Evolutionary conservation across 2,329 filamentous ascomycete genomes (phyloP).

Genomic region (Pseudocercospora macadamiae): DNA sequence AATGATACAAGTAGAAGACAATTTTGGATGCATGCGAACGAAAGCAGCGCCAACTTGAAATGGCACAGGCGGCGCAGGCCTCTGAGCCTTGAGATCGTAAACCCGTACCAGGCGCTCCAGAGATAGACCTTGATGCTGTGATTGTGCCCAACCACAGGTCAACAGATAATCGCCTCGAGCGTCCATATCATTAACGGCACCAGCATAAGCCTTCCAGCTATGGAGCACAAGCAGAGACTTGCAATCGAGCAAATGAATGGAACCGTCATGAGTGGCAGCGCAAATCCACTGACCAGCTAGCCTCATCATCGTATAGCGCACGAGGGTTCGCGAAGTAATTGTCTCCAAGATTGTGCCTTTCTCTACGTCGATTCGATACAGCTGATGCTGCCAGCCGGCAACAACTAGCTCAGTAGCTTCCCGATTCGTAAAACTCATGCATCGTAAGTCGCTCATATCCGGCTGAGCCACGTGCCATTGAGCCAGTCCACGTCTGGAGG

Average conservation of each 20-base stretch:
- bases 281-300: slow-evolving; percentile 84
- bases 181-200: slow-evolving; percentile 94
- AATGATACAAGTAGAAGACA: slow-evolving; percentile 93
- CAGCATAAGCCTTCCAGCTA: slow-evolving; percentile 86
- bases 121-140: slow-evolving; percentile 78
- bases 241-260: slow-evolving; percentile 84
- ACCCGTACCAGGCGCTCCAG: slow-evolving; percentile 93
- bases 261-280: slow-evolving; percentile 80
- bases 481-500: slow-evolving; percentile 76
- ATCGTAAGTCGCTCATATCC: slow-evolving; percentile 83
- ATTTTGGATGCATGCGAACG: slow-evolving; percentile 93
- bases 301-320: slow-evolving; percentile 90
- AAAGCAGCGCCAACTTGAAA: slow-evolving; percentile 91
- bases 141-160: slow-evolving; percentile 88
- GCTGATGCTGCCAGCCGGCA: slow-evolving; percentile 80
- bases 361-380: slow-evolving; percentile 75
- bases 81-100: slow-evolving; percentile 90
- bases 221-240: slow-evolving; percentile 77
- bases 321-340: slow-evolving; percentile 29
- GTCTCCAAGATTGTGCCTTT: slow-evolving; percentile 51
- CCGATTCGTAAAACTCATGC: slow-evolving; percentile 94
- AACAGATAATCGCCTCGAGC: slow-evolving; percentile 92
- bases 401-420: slow-evolving; percentile 81
- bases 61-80: slow-evolving; percentile 84
- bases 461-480: slow-evolving; percentile 83